Evolutionary conservation across 2,329 filamentous ascomycete species (phyloP), one percentile per base, ranked within the genome.

Genomic region (Trichophyton verrucosum): DNA sequence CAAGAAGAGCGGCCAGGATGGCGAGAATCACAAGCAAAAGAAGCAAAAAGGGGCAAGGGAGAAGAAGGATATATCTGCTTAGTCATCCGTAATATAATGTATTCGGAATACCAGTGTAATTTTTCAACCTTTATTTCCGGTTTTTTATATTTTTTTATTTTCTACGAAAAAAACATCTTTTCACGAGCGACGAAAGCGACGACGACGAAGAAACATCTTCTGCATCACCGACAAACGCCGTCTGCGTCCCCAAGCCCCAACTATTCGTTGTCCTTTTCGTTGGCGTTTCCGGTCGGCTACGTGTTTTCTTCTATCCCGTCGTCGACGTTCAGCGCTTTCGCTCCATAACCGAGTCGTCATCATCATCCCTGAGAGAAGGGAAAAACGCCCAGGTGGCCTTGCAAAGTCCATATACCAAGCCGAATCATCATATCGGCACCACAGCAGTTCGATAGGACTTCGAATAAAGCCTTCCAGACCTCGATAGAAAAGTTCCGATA

Each of bases 11-110:
- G 64, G 24, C 9, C 65, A 67, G 27, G 60, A 64, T 30, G 61
- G 63, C 27, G 66, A 66, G 60, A 63, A 60, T 1, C 61, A 66
- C 30, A 64, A 66, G 47, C 33, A 55, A 15, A 61, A 64, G 22
- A 47, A 61, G 40, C 17, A 40, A 11, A 47, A 46, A 46, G 36
- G 22, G 20, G 51, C 49, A 17, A 46, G 53, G 7, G 58, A 4
- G 40, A 57, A 8, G 40, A 57, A 40, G 55, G 36, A 56, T 22
- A 24, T 22, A 47, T 22, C 24, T 33, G 13, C 49, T 55, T 55
- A 55, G 51, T 55, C 51, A 55, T 27, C 47, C 22, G 51, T 55
- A 51, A 27, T 51, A 51, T 55, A 36, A 9, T 36, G 51, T 55
- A 55, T 55, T 55, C 51, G 24, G 51, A 55, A 55, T 55, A 55